Evolutionary conservation across 2,329 filamentous ascomycete genomes (phyloP).

Genomic region (Paecilomyces niveus): DNA sequence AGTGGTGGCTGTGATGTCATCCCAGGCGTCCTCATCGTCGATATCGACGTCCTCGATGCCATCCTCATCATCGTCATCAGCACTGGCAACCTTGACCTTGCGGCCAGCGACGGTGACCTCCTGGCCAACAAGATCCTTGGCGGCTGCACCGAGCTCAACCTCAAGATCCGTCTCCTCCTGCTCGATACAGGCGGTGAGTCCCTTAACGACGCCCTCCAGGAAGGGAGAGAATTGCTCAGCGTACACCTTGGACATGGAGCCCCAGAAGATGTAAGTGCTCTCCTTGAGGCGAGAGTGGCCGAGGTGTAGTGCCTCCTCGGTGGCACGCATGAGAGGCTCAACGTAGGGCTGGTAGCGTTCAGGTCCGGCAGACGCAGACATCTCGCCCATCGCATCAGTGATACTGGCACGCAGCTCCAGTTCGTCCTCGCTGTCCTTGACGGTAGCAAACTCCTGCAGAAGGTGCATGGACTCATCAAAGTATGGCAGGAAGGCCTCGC

Average conservation of each 20-base stretch:
- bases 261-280: conserved; percentile 96
- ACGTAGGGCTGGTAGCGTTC: conserved; percentile 88
- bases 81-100: conserved; percentile 72
- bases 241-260: conserved; percentile 88
- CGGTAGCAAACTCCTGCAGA: conserved; percentile 73
- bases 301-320: conserved; percentile 81
- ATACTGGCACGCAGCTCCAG: conserved; percentile 83
- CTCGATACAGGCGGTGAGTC: conserved; percentile 74
- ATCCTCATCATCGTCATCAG: conserved; percentile 56
- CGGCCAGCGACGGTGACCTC: conserved; percentile 74
- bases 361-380: conserved; percentile 79
- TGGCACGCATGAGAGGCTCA: conserved; percentile 80
- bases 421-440: conserved; percentile 86
- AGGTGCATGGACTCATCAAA: conserved; percentile 85
- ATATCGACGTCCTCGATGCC: conserved; percentile 58
- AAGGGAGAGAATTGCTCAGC: conserved; percentile 53
- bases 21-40: conserved; percentile 77
- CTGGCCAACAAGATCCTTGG: conserved; percentile 65
- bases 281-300: conserved; percentile 88
- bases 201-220: conserved; percentile 40
- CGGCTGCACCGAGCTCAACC: conserved; percentile 66
- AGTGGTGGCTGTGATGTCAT: conserved; percentile 75
- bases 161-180: conserved; percentile 81
- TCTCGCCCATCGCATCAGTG: conserved; percentile 87
- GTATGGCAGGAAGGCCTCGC: conserved; percentile 79